phyloP scores from a whole-genome alignment of 192 early-diverging fungal species.

The Coemansia sp. region DNA sequence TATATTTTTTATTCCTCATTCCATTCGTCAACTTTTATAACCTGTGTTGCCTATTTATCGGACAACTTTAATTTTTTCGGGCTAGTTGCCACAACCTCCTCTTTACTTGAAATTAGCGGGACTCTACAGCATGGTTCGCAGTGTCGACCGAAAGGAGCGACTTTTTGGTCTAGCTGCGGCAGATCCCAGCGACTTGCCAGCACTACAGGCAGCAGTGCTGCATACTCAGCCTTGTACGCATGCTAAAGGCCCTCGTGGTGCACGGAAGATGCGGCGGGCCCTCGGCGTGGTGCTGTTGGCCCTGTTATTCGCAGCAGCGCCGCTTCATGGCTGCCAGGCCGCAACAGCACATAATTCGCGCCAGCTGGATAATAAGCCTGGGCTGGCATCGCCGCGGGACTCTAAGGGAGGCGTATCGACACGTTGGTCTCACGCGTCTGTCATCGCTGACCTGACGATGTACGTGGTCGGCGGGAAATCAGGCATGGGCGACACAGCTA shows the following conservation, averaged over 20 bases:
- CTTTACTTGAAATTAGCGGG: neutral
- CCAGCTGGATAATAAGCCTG: neutral
- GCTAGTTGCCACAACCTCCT: neutral
- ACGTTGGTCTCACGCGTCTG: slow-evolving; percentile 45
- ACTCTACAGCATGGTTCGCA: neutral
- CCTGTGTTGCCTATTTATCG: neutral
- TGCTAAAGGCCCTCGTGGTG: neutral
- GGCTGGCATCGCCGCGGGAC: neutral
- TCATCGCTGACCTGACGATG: slow-evolving; percentile 45
- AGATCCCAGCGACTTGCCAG: neutral
- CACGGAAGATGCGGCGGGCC: neutral
- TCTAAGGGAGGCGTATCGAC: slow-evolving; percentile 7
- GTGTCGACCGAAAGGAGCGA: neutral
- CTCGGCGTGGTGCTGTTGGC: slow-evolving; percentile 16
- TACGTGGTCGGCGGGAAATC: slow-evolving; percentile 48
- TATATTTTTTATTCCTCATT: neutral
- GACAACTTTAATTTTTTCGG: neutral
- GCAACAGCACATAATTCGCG: neutral
- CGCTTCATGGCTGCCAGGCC: slow-evolving; percentile 14
- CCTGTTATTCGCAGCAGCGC: slow-evolving; percentile 4
- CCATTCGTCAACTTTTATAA: neutral
- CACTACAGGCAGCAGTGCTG: neutral
- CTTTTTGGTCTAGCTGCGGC: neutral
- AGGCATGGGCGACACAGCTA: slow-evolving; percentile 15
- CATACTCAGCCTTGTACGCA: neutral